phyloP scores from a whole-genome alignment of 257 asterid genomes.

The Fraxinus cuspidata region DNA sequence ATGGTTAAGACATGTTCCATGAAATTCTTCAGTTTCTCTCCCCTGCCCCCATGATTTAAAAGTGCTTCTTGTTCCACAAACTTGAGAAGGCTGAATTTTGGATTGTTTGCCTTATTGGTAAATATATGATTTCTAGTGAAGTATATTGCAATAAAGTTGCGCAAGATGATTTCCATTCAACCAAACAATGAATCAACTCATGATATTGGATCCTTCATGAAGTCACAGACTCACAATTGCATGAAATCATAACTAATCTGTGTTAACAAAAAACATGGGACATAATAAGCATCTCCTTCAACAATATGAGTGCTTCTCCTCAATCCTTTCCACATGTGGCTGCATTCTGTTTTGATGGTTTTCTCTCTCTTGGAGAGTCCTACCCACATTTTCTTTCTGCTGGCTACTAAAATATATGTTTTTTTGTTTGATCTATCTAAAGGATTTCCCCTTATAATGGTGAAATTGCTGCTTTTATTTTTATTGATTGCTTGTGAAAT shows the following conservation, averaged over 20 bases:
- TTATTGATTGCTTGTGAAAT: neutral
- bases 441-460: neutral
- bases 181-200: neutral
- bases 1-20: neutral
- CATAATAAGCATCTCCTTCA: neutral
- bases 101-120: neutral
- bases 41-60: neutral
- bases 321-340: constrained; percentile 6
- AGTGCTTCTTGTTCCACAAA: neutral
- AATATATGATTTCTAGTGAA: neutral
- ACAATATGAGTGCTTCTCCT: neutral
- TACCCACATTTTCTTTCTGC: constrained; percentile 14
- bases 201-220: neutral
- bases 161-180: neutral
- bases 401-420: constrained; percentile 6
- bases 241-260: neutral
- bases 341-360: constrained; percentile 3
- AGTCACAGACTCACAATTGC: neutral
- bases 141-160: neutral
- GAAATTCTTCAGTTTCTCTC: neutral
- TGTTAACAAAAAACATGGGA: neutral
- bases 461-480: neutral
- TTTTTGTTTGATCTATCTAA: neutral
- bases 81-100: neutral
- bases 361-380: constrained; percentile 15